These are phyloP conservation scores for Tephrocybe sp. DNA, from an alignment of 768 basidiomycete species.

Conservation along the genomic window DNA sequence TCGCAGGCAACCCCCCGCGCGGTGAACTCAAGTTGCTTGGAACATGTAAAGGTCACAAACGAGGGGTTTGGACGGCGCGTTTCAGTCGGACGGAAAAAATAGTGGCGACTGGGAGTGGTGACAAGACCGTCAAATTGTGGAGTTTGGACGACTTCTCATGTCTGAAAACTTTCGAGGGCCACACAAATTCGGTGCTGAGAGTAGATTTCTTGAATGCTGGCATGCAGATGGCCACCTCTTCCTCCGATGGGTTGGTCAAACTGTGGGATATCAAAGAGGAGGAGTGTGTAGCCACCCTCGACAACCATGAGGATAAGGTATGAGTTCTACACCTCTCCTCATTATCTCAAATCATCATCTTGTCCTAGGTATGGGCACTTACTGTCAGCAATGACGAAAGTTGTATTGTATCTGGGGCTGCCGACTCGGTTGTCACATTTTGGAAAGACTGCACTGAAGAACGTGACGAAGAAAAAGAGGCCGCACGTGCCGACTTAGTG, in stretches of 20 bases:
- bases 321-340: conserved; percentile 20
- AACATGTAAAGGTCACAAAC: conserved; percentile 92
- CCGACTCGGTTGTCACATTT: conserved; percentile 93
- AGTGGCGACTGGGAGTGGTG: conserved; percentile 91
- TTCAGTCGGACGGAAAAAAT: conserved; percentile 83
- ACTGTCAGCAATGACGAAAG: conserved; percentile 78
- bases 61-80: conserved; percentile 93
- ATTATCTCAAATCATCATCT: conserved; percentile 1
- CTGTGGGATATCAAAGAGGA: conserved; percentile 92
- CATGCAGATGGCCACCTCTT: conserved; percentile 84
- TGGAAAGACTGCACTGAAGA: conserved; percentile 95
- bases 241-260: conserved; percentile 94
- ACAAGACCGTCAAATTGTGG: conserved; percentile 94
- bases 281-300: conserved; percentile 82
- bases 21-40: conserved; percentile 79
- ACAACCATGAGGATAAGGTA: conserved; percentile 99
- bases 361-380: conserved; percentile 90
- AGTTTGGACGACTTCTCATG: conserved; percentile 91
- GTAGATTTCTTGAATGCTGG: conserved; percentile 87
- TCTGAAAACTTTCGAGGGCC: conserved; percentile 95
- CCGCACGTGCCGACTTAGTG: conserved; percentile 68
- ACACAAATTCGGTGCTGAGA: conserved; percentile 93
- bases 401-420: conserved; percentile 89
- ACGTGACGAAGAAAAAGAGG: conserved; percentile 70
- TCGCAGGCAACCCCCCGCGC: conserved; percentile 40